Conservation (phyloP, 768 basidiomycete species). For the Trametes cingulata region DNA sequence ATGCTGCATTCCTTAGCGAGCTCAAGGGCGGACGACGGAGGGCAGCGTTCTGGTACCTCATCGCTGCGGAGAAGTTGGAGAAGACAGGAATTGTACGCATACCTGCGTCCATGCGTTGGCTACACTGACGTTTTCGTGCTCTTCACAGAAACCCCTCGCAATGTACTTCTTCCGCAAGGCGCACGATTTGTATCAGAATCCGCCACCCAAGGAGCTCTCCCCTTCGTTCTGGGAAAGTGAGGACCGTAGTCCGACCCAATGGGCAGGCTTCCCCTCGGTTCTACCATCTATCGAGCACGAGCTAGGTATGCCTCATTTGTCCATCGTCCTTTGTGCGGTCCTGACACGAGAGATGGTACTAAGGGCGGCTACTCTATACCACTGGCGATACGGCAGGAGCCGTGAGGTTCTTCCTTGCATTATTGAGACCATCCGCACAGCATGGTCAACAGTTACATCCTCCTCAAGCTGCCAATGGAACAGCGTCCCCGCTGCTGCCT, state of each 20-base stretch:
- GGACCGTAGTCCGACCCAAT: slow-evolving; percentile 41
- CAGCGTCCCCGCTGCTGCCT: slow-evolving; percentile 15
- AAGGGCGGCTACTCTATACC: slow-evolving; percentile 86
- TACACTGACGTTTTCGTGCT: not conserved
- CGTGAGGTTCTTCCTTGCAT: slow-evolving; percentile 71
- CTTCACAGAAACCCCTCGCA: slow-evolving; percentile 77
- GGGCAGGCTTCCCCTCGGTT: slow-evolving; percentile 59
- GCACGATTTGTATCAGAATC: slow-evolving; percentile 57
- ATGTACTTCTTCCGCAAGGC: slow-evolving; percentile 79
- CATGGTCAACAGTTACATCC: slow-evolving; percentile 14
- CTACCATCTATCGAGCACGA: slow-evolving; percentile 78
- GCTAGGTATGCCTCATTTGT: slow-evolving; percentile 47
- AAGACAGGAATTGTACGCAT: slow-evolving; percentile 79
- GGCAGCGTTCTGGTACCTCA: slow-evolving; percentile 78
- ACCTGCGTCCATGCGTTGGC: not conserved
- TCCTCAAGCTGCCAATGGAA: slow-evolving; percentile 22
- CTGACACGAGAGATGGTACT: not conserved
- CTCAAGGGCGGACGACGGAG: slow-evolving; percentile 58
- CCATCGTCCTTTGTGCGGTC: not conserved
- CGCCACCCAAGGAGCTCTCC: slow-evolving; percentile 60
- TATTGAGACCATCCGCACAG: slow-evolving; percentile 49
- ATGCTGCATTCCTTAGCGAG: slow-evolving; percentile 71
- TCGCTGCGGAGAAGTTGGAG: slow-evolving; percentile 75
- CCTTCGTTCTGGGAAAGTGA: slow-evolving; percentile 83
- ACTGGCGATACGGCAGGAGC: slow-evolving; percentile 83